phyloP scores from a whole-genome alignment of 2,329 filamentous ascomycete genomes.

The Pseudopyricularia javanii region DNA sequence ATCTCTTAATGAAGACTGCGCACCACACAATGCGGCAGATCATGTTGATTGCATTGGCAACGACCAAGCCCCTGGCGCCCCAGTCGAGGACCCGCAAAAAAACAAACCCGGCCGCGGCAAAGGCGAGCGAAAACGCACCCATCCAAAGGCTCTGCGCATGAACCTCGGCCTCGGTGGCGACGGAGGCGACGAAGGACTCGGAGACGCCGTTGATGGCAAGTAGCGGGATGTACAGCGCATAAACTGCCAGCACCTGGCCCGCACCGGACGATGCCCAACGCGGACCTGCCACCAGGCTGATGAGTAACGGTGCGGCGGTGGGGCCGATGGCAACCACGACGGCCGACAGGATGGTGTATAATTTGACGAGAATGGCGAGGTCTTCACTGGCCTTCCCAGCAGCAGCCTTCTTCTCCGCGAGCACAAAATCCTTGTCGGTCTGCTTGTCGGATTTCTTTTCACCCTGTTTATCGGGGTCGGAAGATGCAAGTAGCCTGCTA shows the following conservation, averaged over 20 bases:
- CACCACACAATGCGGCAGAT: constrained; percentile 74
- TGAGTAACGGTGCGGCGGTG: constrained; percentile 57
- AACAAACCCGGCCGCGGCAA: constrained; percentile 61
- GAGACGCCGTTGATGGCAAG: constrained; percentile 83
- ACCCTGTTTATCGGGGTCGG: constrained; percentile 7
- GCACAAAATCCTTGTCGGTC: constrained; percentile 4
- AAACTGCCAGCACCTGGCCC: constrained; percentile 60
- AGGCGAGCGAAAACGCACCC: constrained; percentile 65
- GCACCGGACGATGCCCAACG: constrained; percentile 67
- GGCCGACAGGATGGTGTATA: constrained; percentile 65
- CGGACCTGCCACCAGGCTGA: constrained; percentile 63
- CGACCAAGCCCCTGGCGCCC: constrained; percentile 71
- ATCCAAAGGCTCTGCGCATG: constrained; percentile 74
- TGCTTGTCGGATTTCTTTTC: background rate
- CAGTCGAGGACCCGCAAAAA: constrained; percentile 57
- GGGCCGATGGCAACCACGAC: constrained; percentile 62
- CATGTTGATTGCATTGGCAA: constrained; percentile 89
- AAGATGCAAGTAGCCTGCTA: constrained; percentile 55
- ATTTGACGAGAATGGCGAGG: constrained; percentile 51
- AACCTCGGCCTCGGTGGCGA: constrained; percentile 64
- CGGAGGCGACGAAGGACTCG: constrained; percentile 85
- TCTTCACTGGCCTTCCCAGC: constrained; percentile 33
- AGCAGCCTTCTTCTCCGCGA: constrained; percentile 37
- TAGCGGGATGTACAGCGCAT: constrained; percentile 89
- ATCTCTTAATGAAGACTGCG: constrained; percentile 53